Conservation (phyloP, 2,329 filamentous ascomycete genomes). For the Colletotrichum melonis region DNA sequence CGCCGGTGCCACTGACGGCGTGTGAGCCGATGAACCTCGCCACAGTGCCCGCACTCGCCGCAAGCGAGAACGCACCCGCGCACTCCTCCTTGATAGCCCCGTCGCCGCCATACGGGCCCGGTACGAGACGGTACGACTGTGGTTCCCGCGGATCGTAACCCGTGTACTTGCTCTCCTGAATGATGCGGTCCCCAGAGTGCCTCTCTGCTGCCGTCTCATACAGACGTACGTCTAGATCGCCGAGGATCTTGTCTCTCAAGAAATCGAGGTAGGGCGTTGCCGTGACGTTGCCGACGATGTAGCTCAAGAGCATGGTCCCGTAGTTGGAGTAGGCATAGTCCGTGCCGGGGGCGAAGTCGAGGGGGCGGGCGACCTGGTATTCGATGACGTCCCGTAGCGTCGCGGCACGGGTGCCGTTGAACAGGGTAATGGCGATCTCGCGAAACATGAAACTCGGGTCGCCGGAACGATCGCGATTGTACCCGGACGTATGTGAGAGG, state of each 20-base stretch:
- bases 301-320: constrained; percentile 27
- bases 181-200: constrained; percentile 28
- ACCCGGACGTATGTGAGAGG: constrained; percentile 24
- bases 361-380: constrained; percentile 26
- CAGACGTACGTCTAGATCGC: constrained; percentile 28
- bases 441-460: constrained; percentile 33
- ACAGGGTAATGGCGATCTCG: constrained; percentile 1
- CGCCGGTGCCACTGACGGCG: constrained; percentile 23
- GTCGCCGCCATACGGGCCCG: constrained; percentile 28
- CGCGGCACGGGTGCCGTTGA: constrained; percentile 22
- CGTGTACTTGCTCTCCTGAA: constrained; percentile 28
- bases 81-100: constrained; percentile 37
- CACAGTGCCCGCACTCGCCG: constrained; percentile 21
- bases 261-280: constrained; percentile 22
- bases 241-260: constrained; percentile 20
- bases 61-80: constrained; percentile 23
- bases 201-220: constrained; percentile 30
- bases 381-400: constrained; percentile 37
- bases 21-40: constrained; percentile 33
- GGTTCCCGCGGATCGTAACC: constrained; percentile 30
- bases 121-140: neutral
- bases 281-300: constrained; percentile 35
- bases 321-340: constrained; percentile 34
- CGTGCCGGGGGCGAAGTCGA: constrained; percentile 26
- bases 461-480: constrained; percentile 13